Conservation (phyloP, 108 stramenopile genomes). For the Stephanodiscus minutulus region DNA sequence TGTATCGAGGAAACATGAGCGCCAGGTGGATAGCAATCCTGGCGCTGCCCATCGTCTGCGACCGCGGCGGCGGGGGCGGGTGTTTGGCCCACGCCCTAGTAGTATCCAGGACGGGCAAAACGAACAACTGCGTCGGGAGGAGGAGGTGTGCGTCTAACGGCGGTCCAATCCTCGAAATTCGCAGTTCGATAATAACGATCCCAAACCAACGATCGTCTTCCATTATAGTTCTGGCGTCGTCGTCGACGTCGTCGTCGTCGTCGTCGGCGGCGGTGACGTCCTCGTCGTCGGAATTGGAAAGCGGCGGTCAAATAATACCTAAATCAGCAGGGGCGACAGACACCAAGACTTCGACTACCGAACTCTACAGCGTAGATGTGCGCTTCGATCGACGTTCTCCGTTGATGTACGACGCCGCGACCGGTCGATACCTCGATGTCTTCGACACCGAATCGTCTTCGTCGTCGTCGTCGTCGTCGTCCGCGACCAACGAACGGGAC, state of each 20-base stretch:
- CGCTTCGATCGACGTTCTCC: constrained; percentile 42
- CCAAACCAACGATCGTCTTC: neutral
- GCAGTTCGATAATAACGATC: neutral
- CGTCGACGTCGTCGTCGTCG: neutral
- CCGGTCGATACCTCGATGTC: constrained; percentile 44
- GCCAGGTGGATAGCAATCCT: neutral
- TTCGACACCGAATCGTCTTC: constrained; percentile 10
- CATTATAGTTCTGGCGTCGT: neutral
- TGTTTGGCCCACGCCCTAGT: neutral
- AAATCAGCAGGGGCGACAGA: neutral
- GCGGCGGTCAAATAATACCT: neutral
- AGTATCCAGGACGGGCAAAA: neutral
- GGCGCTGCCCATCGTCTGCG: neutral
- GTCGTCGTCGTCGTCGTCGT: constrained; percentile 3
- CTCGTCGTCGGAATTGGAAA: neutral
- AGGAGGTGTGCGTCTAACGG: neutral
- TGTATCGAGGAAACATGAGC: neutral
- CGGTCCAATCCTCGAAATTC: neutral
- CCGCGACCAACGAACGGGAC: neutral
- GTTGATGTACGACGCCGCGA: constrained; percentile 27
- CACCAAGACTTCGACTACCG: neutral
- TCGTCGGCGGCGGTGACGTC: neutral
- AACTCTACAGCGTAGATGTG: constrained; percentile 48
- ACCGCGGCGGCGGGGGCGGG: neutral
- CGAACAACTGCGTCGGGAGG: neutral